These are phyloP conservation scores for Trichoderma koningii DNA, from an alignment of 2,329 filamentous ascomycete species.

Conservation along the genomic window DNA sequence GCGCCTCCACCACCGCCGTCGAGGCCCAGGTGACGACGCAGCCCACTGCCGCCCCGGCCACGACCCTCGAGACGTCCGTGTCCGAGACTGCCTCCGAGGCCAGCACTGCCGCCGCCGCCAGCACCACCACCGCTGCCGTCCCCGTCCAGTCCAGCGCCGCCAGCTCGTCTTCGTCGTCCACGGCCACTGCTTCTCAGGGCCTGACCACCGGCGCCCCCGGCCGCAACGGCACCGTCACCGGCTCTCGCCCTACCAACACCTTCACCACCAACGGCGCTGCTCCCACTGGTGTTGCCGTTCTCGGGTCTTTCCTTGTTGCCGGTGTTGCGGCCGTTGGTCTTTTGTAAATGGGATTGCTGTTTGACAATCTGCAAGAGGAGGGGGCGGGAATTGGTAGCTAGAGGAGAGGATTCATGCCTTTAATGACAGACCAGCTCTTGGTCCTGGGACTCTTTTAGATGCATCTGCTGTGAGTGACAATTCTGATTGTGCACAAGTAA, in stretches of 20 bases:
- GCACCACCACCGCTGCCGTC: neutral
- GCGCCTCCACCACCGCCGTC: slow-evolving; percentile 23
- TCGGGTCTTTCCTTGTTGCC: slow-evolving; percentile 34
- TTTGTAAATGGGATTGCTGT: slow-evolving; percentile 29
- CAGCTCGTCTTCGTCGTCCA: neutral
- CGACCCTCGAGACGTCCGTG: slow-evolving; percentile 18
- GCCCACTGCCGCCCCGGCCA: slow-evolving; percentile 6
- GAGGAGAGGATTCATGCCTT: neutral
- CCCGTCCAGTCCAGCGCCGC: slow-evolving; percentile 6
- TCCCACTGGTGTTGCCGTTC: slow-evolving; percentile 34
- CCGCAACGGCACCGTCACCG: slow-evolving; percentile 11
- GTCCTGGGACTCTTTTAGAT: neutral
- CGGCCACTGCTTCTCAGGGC: slow-evolving; percentile 4
- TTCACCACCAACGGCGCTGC: slow-evolving; percentile 28
- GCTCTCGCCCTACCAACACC: slow-evolving; percentile 6
- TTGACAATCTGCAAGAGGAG: neutral
- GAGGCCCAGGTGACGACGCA: slow-evolving; percentile 6
- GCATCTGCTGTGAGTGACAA: neutral
- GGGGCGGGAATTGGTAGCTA: neutral
- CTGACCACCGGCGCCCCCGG: neutral
- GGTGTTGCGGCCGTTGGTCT: slow-evolving; percentile 37
- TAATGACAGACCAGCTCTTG: neutral
- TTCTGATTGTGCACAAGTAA: neutral
- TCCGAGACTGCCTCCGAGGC: slow-evolving; percentile 1
- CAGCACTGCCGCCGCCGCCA: neutral